phyloP scores from a whole-genome alignment of 371 early-diverging fungal genomes.

The Mortierella sp. region DNA sequence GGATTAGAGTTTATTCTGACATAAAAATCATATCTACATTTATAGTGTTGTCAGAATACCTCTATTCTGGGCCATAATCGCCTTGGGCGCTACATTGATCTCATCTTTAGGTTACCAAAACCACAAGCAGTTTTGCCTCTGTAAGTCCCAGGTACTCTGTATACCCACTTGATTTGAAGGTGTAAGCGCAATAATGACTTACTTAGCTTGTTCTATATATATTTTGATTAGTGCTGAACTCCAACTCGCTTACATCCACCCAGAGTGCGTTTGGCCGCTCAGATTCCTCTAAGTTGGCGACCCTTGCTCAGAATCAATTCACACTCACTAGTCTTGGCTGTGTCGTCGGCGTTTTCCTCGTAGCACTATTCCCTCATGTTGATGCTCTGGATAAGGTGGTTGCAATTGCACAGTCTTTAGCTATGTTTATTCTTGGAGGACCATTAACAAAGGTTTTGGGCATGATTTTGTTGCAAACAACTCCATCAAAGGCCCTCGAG shows the following conservation, averaged over 20 bases:
- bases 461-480: constrained; percentile 59
- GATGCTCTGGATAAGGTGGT: constrained; percentile 64
- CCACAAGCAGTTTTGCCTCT: constrained; percentile 69
- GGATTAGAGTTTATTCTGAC: neutral
- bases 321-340: constrained; percentile 46
- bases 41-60: constrained; percentile 56
- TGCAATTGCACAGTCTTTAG: constrained; percentile 65
- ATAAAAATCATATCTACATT: neutral
- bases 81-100: constrained; percentile 63
- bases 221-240: constrained; percentile 16
- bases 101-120: constrained; percentile 67
- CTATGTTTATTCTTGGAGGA: constrained; percentile 62
- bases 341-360: constrained; percentile 42
- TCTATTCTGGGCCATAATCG: constrained; percentile 60
- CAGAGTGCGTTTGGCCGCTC: constrained; percentile 17
- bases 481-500: constrained; percentile 40
- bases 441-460: constrained; percentile 54
- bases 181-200: neutral
- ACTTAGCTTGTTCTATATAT: neutral
- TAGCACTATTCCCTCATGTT: constrained; percentile 40
- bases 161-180: neutral
- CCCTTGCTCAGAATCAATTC: constrained; percentile 43
- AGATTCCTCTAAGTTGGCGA: neutral
- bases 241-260: constrained; percentile 14
- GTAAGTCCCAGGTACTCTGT: constrained; percentile 52